Conservation (phyloP, 2,329 filamentous ascomycete genomes). For the Colletotrichum filicis region DNA sequence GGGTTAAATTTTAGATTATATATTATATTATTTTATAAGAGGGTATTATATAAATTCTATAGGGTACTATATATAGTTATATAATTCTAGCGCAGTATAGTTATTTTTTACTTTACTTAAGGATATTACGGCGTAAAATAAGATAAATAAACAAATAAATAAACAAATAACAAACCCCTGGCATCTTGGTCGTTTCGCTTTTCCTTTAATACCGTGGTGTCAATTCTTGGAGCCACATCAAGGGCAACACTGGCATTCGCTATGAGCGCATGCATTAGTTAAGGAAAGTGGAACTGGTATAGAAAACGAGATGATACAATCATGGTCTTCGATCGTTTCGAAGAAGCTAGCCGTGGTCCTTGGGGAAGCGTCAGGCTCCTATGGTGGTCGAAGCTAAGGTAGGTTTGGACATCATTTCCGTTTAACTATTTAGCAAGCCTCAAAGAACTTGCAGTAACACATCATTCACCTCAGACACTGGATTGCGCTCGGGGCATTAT, state of each 20-base stretch:
- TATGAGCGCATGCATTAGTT: neutral
- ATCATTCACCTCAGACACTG: no score
- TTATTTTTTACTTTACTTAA: no score
- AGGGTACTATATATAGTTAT: no score
- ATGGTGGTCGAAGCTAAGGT: neutral
- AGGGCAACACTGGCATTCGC: neutral
- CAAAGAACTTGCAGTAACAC: neutral
- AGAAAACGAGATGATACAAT: neutral
- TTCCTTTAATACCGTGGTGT: neutral
- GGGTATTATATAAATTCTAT: no score
- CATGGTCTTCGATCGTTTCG: neutral
- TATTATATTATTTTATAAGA: no score
- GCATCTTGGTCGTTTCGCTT: neutral
- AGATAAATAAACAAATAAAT: no score
- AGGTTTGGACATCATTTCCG: neutral
- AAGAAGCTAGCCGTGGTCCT: neutral
- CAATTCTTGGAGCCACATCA: neutral
- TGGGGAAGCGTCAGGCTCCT: neutral
- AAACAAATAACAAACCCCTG: neutral
- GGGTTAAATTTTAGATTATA: no score
- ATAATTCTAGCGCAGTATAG: no score
- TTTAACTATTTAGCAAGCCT: neutral
- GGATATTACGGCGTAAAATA: no score
- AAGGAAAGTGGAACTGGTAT: neutral
- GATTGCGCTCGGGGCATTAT: no score